A percentile compares a stretch with the other conserved stretches of the same genome.
Evolutionary conservation across 129 eudicot species (phyloP).

Genomic region (Artemisia tridentata): DNA sequence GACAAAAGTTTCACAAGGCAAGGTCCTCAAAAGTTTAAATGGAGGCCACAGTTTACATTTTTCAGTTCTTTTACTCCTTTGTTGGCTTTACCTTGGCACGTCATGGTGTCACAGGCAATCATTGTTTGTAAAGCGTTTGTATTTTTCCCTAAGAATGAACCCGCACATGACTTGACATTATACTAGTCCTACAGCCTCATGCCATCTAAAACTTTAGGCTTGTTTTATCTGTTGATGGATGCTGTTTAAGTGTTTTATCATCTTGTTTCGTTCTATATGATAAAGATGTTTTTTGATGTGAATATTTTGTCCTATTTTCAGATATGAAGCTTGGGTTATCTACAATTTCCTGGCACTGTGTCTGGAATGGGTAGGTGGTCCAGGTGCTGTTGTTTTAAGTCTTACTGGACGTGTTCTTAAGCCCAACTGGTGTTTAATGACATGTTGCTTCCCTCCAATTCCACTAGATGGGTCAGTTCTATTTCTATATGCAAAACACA

Average conservation of each 20-base stretch:
- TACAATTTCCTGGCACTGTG: conserved; percentile 87
- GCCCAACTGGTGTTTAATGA: conserved; percentile 82
- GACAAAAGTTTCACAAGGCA: too few species aligned
- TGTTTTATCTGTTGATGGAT: background rate
- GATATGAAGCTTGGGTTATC: conserved; percentile 99
- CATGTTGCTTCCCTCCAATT: conserved; percentile 86
- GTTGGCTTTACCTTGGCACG: too few species aligned
- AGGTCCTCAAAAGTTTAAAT: too few species aligned
- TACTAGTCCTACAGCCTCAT: too few species aligned
- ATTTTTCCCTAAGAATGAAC: too few species aligned
- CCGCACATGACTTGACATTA: too few species aligned
- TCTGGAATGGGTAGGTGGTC: conserved; percentile 99
- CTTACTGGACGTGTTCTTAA: conserved; percentile 74
- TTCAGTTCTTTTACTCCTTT: too few species aligned
- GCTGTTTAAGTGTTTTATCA: conserved; percentile 12
- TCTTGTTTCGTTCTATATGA: conserved; percentile 5
- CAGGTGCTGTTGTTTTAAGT: conserved; percentile 92
- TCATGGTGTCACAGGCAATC: too few species aligned
- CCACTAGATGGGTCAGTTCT: conserved; percentile 85
- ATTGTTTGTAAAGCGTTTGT: too few species aligned
- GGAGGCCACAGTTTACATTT: too few species aligned
- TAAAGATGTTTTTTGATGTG: background rate
- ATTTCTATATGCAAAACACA: background rate
- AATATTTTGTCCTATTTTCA: conserved; percentile 35
- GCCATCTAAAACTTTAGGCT: too few species aligned